These are phyloP conservation scores for Camellia sinensis DNA, from an alignment of 148 eudicot species.

Conservation along the genomic window DNA sequence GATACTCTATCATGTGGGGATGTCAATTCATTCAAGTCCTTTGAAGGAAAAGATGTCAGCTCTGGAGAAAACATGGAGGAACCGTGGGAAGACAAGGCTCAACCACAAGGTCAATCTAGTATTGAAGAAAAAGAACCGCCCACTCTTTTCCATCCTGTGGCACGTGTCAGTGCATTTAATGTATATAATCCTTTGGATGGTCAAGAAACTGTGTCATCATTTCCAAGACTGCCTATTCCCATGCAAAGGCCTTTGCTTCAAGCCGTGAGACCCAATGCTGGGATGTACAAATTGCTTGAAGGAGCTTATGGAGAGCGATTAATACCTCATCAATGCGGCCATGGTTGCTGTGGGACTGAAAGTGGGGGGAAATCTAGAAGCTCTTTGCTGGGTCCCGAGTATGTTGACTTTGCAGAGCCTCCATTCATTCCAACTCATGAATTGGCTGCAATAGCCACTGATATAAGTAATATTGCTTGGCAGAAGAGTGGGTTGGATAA, in stretches of 20 bases:
- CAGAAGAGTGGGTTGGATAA: conserved; percentile 48
- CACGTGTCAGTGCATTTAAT: conserved; percentile 47
- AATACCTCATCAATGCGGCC: conserved; percentile 54
- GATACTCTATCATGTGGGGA: conserved; percentile 56
- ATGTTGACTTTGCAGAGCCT: conserved; percentile 49
- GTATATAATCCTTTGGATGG: conserved; percentile 33
- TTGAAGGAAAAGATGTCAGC: conserved; percentile 37
- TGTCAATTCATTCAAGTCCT: conserved; percentile 38
- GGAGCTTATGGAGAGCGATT: conserved; percentile 37
- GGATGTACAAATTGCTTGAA: conserved; percentile 38
- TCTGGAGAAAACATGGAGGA: conserved; percentile 29
- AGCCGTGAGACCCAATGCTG: conserved; percentile 25
- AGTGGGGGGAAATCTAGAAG: conserved; percentile 11
- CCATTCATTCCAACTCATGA: conserved; percentile 39
- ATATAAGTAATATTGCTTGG: conserved; percentile 66
- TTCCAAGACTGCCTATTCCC: conserved; percentile 16
- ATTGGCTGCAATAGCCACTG: conserved; percentile 52
- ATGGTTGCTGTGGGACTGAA: conserved; percentile 44
- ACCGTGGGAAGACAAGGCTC: conserved; percentile 17
- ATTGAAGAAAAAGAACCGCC: conserved; percentile 18
- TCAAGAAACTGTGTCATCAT: conserved; percentile 17
- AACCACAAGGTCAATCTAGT: conserved; percentile 16
- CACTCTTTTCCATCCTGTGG: conserved; percentile 41
- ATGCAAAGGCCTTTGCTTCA: conserved; percentile 20
- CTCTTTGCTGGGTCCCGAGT: conserved; percentile 58